Evolutionary conservation across 345 rosid species (phyloP).

Genomic region (Lepidium africanum): DNA sequence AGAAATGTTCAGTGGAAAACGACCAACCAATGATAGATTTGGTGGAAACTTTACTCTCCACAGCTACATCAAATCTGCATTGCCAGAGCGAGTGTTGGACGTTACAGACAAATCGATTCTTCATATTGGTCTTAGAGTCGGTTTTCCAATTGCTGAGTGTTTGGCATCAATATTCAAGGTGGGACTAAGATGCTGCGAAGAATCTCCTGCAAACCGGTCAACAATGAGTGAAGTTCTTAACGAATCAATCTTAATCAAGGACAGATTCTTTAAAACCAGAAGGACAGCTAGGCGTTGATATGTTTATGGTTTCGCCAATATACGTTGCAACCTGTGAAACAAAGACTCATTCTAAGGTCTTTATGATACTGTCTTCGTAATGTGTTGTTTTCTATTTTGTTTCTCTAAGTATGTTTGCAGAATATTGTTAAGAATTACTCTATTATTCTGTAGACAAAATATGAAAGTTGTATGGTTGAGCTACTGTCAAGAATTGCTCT

Average conservation of each 20-base stretch:
- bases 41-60: slow-evolving; percentile 5
- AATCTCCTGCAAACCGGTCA: not conserved
- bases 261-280: not conserved
- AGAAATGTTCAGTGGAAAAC: not conserved
- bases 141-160: not conserved
- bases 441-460: not conserved
- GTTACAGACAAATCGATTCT: not conserved
- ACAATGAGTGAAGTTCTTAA: slow-evolving; percentile 6
- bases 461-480: not conserved
- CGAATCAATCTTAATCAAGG: slow-evolving; percentile 13
- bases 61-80: not conserved
- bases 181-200: slow-evolving; percentile 18
- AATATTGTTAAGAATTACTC: not conserved
- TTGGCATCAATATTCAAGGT: not conserved
- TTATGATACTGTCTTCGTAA: not conserved
- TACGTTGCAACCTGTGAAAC: not conserved
- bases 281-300: not conserved
- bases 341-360: not conserved
- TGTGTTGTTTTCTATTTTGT: not conserved
- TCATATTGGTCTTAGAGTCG: not conserved
- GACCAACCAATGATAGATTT: slow-evolving; percentile 21
- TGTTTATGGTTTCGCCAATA: not conserved
- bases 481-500: not conserved
- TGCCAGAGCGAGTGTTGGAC: not conserved
- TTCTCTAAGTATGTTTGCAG: not conserved